Evolutionary conservation across 371 early-diverging fungal species (phyloP).

Genomic region (Mucor plumbeus): DNA sequence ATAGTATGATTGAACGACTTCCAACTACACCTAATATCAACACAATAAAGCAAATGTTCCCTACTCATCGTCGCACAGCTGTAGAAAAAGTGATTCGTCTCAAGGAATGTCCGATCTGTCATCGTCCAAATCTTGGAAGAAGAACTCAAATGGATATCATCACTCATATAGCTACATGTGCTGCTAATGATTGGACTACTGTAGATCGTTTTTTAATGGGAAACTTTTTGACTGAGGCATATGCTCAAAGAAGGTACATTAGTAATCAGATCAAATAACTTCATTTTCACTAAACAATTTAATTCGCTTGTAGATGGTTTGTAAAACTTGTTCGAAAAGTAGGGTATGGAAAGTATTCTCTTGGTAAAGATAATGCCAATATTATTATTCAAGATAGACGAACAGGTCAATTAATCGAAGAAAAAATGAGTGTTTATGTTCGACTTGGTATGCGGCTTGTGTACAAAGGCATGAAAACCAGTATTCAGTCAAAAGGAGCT

Average conservation of each 20-base stretch:
- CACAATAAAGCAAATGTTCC: neutral
- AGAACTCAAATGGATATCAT: conserved; percentile 74
- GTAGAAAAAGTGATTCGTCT: conserved; percentile 71
- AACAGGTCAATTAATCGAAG: conserved; percentile 78
- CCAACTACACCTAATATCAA: neutral
- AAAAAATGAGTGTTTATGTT: conserved; percentile 81
- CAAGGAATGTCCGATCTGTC: conserved; percentile 76
- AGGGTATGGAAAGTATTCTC: conserved; percentile 72
- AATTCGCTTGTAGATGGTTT: conserved; percentile 63
- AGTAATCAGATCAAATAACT: neutral
- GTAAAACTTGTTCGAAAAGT: conserved; percentile 75
- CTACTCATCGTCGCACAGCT: neutral
- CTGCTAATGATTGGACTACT: conserved; percentile 64
- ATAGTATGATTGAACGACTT: neutral
- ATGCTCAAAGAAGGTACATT: conserved; percentile 64
- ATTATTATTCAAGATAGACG: conserved; percentile 78
- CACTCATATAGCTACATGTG: conserved; percentile 78
- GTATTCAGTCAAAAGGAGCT: conserved; percentile 52
- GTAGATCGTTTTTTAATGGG: conserved; percentile 73
- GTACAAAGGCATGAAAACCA: conserved; percentile 63
- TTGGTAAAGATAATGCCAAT: conserved; percentile 66
- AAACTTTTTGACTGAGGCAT: conserved; percentile 76
- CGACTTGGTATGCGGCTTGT: conserved; percentile 83
- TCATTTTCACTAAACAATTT: neutral
- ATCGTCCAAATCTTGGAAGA: conserved; percentile 56